A percentile compares a stretch with the other conserved stretches of the same genome.
Conservation (phyloP, 2,329 filamentous ascomycete genomes). For the Venturia oleaginea region DNA sequence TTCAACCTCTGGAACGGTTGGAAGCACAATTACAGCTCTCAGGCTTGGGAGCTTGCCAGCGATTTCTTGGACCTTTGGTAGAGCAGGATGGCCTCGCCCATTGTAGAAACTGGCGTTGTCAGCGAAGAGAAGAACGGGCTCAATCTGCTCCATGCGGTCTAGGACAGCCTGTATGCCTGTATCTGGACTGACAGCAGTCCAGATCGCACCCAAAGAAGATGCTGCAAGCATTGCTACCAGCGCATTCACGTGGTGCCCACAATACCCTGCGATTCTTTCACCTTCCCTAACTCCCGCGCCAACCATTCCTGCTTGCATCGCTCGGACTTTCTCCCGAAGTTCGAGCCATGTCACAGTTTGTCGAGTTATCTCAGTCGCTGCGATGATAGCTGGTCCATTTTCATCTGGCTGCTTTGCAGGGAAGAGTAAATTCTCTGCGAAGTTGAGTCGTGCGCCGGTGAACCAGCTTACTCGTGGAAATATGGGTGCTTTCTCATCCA, state of each 20-base stretch:
- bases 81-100: slow-evolving; percentile 75
- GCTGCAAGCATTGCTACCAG: slow-evolving; percentile 81
- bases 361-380: slow-evolving; percentile 63
- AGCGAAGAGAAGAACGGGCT: slow-evolving; percentile 71
- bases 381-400: slow-evolving; percentile 62
- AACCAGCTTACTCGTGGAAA: slow-evolving; percentile 88
- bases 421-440: slow-evolving; percentile 89
- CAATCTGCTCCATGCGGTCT: slow-evolving; percentile 77
- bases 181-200: slow-evolving; percentile 89
- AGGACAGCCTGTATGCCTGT: slow-evolving; percentile 86
- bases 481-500: slow-evolving; percentile 59
- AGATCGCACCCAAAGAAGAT: slow-evolving; percentile 74
- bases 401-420: slow-evolving; percentile 52
- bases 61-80: slow-evolving; percentile 71
- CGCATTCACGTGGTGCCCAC: slow-evolving; percentile 83
- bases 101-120: slow-evolving; percentile 90
- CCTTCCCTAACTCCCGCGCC: slow-evolving; percentile 53
- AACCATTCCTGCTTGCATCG: slow-evolving; percentile 62
- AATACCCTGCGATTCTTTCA: slow-evolving; percentile 60
- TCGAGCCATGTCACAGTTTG: slow-evolving; percentile 67
- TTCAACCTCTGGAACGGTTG: slow-evolving; percentile 45
- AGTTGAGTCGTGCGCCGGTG: slow-evolving; percentile 69
- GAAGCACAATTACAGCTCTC: slow-evolving; percentile 63
- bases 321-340: slow-evolving; percentile 67
- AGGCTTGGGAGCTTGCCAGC: slow-evolving; percentile 57